Evolutionary conservation across 371 early-diverging fungal genomes (phyloP), one percentile per base, ranked within the genome.

Genomic region (Syncephalis plumigaleata): DNA sequence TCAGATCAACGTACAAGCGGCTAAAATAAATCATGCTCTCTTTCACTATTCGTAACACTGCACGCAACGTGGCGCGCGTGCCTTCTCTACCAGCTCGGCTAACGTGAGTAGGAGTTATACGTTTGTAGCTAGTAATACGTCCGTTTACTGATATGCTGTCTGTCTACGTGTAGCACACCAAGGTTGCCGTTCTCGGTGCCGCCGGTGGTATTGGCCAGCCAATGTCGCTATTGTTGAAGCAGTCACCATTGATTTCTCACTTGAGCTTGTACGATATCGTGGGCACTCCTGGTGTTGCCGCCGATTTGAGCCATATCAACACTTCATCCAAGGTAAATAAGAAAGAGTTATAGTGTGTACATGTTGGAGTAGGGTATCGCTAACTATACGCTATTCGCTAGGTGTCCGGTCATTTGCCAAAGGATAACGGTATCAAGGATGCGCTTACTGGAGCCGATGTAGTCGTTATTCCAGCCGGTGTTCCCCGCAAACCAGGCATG

Each of bases 121-220:
- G 20, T 43, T 22, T 2, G 16, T 22, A 5, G n/a, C 40, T 40
- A 8, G 43, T 43, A 18, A 18, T 9, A 4, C 22, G 9, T 3
- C 17, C 24, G 18, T 43, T 21, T 3, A 20, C 43, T 22, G 4
- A 43, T 22, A 7, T 43, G 4, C 21, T 43, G 43, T 22, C 21
- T 21, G 5, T 40, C 3, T 40, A 18, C 21, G 13, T 43, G 13
- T 43, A 22, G 20, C 43, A 20, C 22, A 43, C 43, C 18, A 57
- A 57, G 65, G 85, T 79, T 27, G 73, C 77, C 39, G 80, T 81
- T 39, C 70, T 80, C 48, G 81, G 81, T 48, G 81, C 89, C 45
- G 82, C 89, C 49, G 91, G 91, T 60, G 91, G 91, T 63, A 91
- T 91, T 60, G 91, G 88, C 55, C 88, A 91, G 66, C 88, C 91